Evolutionary conservation across 345 rosid genomes (phyloP).

Genomic region (Arabis hirsuta): DNA sequence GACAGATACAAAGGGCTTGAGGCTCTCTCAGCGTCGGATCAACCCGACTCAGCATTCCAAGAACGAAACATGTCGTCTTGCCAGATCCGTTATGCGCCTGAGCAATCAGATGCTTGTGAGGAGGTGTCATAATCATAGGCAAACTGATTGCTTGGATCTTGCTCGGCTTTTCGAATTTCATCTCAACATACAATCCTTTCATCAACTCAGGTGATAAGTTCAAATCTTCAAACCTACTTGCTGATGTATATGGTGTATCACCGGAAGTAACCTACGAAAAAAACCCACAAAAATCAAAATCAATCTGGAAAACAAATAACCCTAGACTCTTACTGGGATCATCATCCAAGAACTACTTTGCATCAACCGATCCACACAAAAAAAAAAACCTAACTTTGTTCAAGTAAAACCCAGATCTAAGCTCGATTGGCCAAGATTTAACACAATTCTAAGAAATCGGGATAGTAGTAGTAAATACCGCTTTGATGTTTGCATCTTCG

Average conservation of each 20-base stretch:
- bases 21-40: slow-evolving; percentile 61
- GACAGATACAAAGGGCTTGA: slow-evolving; percentile 96
- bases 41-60: slow-evolving; percentile 92
- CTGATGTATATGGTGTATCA: slow-evolving; percentile 85
- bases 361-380: slow-evolving; percentile 4
- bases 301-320: slow-evolving; percentile 2
- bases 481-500: slow-evolving; percentile 79
- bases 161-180: slow-evolving; percentile 94
- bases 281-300: background rate
- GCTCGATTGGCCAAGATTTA: background rate
- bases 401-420: slow-evolving; percentile 25
- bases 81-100: slow-evolving; percentile 99
- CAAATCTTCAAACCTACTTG: slow-evolving; percentile 79
- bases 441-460: background rate
- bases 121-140: slow-evolving; percentile 94
- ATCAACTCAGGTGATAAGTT: slow-evolving; percentile 73
- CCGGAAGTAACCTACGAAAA: slow-evolving; percentile 65
- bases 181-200: slow-evolving; percentile 89
- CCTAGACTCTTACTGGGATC: background rate
- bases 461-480: slow-evolving; percentile 45
- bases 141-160: slow-evolving; percentile 91
- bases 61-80: slow-evolving; percentile 94
- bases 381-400: slow-evolving; percentile 5
- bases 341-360: background rate
- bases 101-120: slow-evolving; percentile 79